Evolutionary conservation across 2,329 filamentous ascomycete species (phyloP).

Genomic region (Fusarium sororula): DNA sequence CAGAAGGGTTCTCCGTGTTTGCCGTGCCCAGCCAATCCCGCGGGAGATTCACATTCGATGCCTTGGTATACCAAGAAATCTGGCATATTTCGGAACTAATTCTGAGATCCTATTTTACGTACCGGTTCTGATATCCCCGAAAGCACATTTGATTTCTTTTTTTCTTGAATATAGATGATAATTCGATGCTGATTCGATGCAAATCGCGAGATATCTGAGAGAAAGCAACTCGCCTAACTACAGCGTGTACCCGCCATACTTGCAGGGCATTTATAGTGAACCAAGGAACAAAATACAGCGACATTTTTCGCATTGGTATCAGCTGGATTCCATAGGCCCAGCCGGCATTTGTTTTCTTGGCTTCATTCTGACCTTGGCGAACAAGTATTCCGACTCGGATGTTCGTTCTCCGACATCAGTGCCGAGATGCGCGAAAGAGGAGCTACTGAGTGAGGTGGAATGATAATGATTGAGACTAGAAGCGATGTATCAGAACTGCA

Average conservation of each 20-base stretch:
- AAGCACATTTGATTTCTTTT: neutral
- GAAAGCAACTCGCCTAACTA: too few relatives aligned
- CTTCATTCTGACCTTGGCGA: neutral
- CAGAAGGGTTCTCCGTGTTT: rapidly evolving
- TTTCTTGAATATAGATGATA: rapidly evolving
- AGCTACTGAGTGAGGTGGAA: neutral
- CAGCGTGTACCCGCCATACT: neutral
- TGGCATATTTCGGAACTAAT: neutral
- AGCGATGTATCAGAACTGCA: neutral
- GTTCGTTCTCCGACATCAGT: neutral
- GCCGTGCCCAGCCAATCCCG: neutral
- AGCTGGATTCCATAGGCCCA: neutral
- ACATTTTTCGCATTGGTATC: too few relatives aligned
- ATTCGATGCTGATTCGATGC: rapidly evolving
- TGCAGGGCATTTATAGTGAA: too few relatives aligned
- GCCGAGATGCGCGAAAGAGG: neutral
- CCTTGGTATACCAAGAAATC: neutral
- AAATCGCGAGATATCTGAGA: too few relatives aligned
- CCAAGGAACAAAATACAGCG: rapidly evolving
- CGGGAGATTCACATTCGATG: neutral
- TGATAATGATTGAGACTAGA: too few relatives aligned
- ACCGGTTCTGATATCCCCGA: rapidly evolving
- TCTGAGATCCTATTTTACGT: neutral
- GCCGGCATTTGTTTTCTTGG: neutral
- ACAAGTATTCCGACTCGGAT: rapidly evolving